Evolutionary conservation across 805 yeast genomes (phyloP), one percentile per base, ranked within the genome.

Genomic region (Yamadazyma nakazawae): DNA sequence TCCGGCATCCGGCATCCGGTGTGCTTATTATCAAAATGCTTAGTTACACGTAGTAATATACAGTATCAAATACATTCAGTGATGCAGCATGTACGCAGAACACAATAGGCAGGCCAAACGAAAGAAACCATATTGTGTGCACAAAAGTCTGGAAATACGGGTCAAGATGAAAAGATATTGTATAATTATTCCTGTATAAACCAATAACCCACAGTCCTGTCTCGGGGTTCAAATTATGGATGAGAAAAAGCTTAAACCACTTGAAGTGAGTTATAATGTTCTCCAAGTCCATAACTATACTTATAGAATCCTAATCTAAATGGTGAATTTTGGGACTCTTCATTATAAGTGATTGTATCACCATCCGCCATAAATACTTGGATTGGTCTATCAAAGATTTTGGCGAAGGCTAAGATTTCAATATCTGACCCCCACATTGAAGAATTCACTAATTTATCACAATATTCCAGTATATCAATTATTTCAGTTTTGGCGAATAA

Each of bases 361-460:
- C 88, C 77, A 0, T 95, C 96, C 40, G 89, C 85, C 73, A 86
- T 81, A 67, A 84, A 72, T 10, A 92, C 83, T 40, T 82, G 74
- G n/a, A 92, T 80, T 0, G 90, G 87, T 54, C 87, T 81, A 49
- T 83, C 74, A 56, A 75, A 86, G n/a, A 79, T 80, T 49, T 80
- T 75, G 0, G 95, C 76, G 35, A 91, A 70, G 0, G 97, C 97
- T 59, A 88, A 64, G 16, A 92, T 82, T 68, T 92, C 99, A 71
- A 89, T 72, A 57, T 94, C 97, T 8, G 96, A 94, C 21, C 99
- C 99, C 99, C 99, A 92, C 73, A 87, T 79, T 0, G 96, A 82
- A 28, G 32, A 5, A n/a, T 63, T 71, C 49, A 78, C 85, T 48
- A 92, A 74, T 51, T 82, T 84, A 2, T 70, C 63, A 2, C 88